Evolutionary conservation across 2,329 filamentous ascomycete genomes (phyloP).

Genomic region (Calonectria montana): DNA sequence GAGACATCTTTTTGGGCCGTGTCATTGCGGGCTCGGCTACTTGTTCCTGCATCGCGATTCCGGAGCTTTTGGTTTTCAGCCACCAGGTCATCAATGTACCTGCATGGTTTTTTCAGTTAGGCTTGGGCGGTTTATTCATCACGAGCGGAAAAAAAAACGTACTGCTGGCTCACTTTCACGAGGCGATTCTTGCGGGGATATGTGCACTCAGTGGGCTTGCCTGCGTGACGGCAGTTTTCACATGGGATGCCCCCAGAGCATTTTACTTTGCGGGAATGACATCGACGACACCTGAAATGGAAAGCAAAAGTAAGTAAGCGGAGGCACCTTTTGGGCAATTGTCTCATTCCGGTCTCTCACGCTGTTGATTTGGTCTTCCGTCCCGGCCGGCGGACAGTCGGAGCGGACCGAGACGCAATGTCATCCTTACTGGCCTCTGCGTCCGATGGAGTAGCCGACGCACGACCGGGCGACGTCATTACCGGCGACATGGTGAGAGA

Average conservation of each 20-base stretch:
- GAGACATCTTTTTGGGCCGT: slow-evolving; percentile 24
- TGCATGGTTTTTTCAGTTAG: slow-evolving; percentile 14
- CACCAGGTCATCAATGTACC: slow-evolving; percentile 50
- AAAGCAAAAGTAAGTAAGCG: background rate
- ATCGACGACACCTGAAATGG: slow-evolving; percentile 44
- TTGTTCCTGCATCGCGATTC: slow-evolving; percentile 23
- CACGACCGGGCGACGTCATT: slow-evolving; percentile 29
- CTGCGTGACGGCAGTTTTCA: slow-evolving; percentile 46
- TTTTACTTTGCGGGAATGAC: slow-evolving; percentile 48
- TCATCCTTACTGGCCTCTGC: slow-evolving; percentile 32
- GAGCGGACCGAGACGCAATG: slow-evolving; percentile 23
- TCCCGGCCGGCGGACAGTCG: slow-evolving; percentile 26
- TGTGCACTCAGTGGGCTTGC: slow-evolving; percentile 44
- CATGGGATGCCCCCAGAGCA: slow-evolving; percentile 50
- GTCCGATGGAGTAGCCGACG: slow-evolving; percentile 33
- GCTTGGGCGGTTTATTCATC: background rate
- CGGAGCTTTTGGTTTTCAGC: slow-evolving; percentile 47
- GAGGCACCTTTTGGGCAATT: background rate
- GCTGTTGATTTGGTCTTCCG: slow-evolving; percentile 42
- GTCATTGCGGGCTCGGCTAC: slow-evolving; percentile 30
- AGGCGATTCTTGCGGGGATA: slow-evolving; percentile 49
- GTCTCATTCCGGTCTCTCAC: slow-evolving; percentile 25
- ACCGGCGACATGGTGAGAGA: slow-evolving; percentile 20
- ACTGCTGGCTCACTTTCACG: slow-evolving; percentile 48
- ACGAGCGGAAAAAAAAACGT: background rate